Conservation (phyloP, 169 alveolate genomes). For the Cryptosporidium muris region DNA sequence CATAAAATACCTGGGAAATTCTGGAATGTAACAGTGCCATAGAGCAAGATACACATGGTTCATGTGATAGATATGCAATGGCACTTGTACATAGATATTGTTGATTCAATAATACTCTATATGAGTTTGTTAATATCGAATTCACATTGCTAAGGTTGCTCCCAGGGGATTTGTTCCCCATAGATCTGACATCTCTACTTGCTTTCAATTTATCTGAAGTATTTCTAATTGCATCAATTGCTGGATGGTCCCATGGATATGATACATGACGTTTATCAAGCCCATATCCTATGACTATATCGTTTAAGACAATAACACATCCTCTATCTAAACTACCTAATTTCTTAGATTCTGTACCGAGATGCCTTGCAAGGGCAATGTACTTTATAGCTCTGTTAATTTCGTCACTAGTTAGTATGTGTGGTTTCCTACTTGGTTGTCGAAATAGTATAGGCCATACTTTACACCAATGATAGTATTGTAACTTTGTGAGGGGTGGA, state of each 20-base stretch:
- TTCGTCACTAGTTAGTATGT: conserved; percentile 33
- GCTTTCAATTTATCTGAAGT: conserved; percentile 72
- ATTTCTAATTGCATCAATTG: conserved; percentile 75
- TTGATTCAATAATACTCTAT: too few species aligned
- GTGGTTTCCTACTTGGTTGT: conserved; percentile 79
- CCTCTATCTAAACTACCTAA: conserved; percentile 74
- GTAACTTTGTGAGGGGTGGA: conserved; percentile 80
- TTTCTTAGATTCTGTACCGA: conserved; percentile 16
- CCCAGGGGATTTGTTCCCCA: conserved; percentile 13
- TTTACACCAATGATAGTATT: conserved; percentile 77
- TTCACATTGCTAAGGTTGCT: background rate
- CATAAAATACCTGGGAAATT: conserved; percentile 84
- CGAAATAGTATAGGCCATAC: conserved; percentile 83
- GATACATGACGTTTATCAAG: conserved; percentile 77
- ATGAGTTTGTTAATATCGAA: conserved; percentile 7
- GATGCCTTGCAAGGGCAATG: conserved; percentile 42
- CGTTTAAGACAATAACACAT: conserved; percentile 79
- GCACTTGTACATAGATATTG: conserved; percentile 85
- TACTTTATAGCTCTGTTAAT: conserved; percentile 67
- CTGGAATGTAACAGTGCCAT: conserved; percentile 96
- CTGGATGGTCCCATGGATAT: conserved; percentile 81
- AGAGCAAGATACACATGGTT: conserved; percentile 96
- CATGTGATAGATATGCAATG: conserved; percentile 84
- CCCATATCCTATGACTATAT: conserved; percentile 79
- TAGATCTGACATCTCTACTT: background rate